Evolutionary conservation across 2,329 filamentous ascomycete species (phyloP).

Genomic region (Cercospora zeina): DNA sequence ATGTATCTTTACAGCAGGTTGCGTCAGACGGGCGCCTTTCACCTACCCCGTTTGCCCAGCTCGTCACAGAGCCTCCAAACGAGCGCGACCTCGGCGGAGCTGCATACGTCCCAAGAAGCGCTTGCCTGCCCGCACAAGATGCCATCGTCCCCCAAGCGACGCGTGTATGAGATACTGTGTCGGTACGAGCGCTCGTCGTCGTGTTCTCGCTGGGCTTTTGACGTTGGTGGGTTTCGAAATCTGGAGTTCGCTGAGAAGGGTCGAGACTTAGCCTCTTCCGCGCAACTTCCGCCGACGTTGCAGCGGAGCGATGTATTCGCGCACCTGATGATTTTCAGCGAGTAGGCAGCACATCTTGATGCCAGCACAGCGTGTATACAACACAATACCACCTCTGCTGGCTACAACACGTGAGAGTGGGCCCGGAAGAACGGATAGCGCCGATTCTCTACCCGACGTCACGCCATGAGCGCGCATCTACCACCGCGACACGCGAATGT

Average conservation of each 20-base stretch:
- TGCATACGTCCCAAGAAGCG: neutral
- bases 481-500: conserved; percentile 16
- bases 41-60: conserved; percentile 8
- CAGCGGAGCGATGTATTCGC: neutral
- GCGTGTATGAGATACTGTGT: neutral
- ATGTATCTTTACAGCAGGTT: neutral
- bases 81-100: conserved; percentile 15
- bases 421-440: neutral
- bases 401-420: neutral
- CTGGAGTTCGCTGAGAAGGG: conserved; percentile 2
- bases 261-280: neutral
- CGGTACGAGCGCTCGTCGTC: neutral
- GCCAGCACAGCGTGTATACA: neutral
- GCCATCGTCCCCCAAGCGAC: neutral
- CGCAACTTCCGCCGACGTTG: conserved; percentile 1
- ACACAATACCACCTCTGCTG: neutral
- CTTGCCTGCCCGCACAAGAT: neutral
- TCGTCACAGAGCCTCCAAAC: conserved; percentile 5
- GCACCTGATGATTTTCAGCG: neutral
- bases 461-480: conserved; percentile 8
- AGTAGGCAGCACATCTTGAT: neutral
- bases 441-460: conserved; percentile 15
- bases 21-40: conserved; percentile 11
- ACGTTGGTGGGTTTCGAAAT: neutral
- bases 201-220: neutral